Evolutionary conservation across 345 rosid species (phyloP).

Genomic region (Ceriops zippeliana): DNA sequence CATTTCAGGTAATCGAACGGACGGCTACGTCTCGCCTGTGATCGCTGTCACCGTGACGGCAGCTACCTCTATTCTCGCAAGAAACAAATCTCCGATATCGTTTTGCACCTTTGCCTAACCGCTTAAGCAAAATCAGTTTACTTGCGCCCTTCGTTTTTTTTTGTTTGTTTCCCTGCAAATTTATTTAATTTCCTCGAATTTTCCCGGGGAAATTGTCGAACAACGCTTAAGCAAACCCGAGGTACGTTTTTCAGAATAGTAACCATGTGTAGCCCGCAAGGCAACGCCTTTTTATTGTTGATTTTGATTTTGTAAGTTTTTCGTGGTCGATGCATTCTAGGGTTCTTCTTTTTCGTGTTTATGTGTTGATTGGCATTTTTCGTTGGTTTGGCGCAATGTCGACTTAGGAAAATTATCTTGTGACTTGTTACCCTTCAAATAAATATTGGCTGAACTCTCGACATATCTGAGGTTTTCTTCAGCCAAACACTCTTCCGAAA

Average conservation of each 20-base stretch:
- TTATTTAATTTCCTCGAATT: neutral
- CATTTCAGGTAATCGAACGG: neutral
- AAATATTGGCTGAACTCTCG: neutral
- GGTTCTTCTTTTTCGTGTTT: neutral
- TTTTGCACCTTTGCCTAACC: constrained; percentile 10
- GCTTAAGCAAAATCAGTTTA: constrained; percentile 10
- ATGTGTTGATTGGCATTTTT: neutral
- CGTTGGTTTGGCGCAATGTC: neutral
- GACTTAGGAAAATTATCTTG: neutral
- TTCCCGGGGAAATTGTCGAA: constrained; percentile 9
- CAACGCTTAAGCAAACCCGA: neutral
- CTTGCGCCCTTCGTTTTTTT: neutral
- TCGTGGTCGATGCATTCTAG: neutral
- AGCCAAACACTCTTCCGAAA: neutral
- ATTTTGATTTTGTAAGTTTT: neutral
- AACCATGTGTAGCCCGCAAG: neutral
- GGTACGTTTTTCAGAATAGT: neutral
- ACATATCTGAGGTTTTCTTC: neutral
- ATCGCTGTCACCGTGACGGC: neutral
- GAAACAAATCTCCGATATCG: neutral
- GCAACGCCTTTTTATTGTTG: neutral
- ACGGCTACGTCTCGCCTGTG: constrained; percentile 2
- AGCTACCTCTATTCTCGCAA: neutral
- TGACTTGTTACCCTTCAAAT: neutral
- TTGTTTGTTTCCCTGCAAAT: neutral